phyloP scores from a whole-genome alignment of 2,329 filamentous ascomycete species.

The Lecanicillium sp. region DNA sequence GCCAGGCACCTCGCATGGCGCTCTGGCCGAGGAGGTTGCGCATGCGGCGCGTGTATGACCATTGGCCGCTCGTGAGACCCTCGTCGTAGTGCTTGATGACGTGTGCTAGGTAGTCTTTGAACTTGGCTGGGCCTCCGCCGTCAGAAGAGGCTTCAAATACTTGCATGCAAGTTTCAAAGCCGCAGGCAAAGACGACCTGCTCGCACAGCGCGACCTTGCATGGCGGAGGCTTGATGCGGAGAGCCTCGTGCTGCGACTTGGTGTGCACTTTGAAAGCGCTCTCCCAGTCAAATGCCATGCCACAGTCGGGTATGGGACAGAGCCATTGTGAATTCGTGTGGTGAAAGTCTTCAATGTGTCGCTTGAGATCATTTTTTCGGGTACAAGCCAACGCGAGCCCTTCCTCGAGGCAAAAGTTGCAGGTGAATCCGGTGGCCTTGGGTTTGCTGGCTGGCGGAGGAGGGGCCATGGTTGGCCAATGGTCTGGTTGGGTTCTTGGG shows the following conservation, averaged over 20 bases:
- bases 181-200: constrained; percentile 41
- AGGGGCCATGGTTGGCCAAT: neutral
- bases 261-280: constrained; percentile 39
- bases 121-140: constrained; percentile 27
- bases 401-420: constrained; percentile 34
- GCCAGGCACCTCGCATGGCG: neutral
- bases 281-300: constrained; percentile 39
- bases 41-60: constrained; percentile 36
- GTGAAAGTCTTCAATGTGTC: constrained; percentile 41
- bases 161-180: constrained; percentile 35
- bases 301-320: constrained; percentile 35
- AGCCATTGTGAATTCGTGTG: constrained; percentile 38
- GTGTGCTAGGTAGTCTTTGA: constrained; percentile 38
- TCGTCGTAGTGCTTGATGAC: constrained; percentile 41
- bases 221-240: constrained; percentile 31
- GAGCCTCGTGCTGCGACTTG: constrained; percentile 35
- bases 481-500: neutral
- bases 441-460: neutral
- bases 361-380: constrained; percentile 40
- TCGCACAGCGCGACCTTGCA: constrained; percentile 35
- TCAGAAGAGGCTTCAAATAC: constrained; percentile 35
- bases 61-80: constrained; percentile 28
- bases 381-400: constrained; percentile 34
- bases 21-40: constrained; percentile 35
- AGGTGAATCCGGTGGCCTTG: constrained; percentile 8